A percentile compares a stretch with the other conserved stretches of the same genome.
phyloP scores from a whole-genome alignment of 2,329 filamentous ascomycete species.

The Coniochaeta sp. region DNA sequence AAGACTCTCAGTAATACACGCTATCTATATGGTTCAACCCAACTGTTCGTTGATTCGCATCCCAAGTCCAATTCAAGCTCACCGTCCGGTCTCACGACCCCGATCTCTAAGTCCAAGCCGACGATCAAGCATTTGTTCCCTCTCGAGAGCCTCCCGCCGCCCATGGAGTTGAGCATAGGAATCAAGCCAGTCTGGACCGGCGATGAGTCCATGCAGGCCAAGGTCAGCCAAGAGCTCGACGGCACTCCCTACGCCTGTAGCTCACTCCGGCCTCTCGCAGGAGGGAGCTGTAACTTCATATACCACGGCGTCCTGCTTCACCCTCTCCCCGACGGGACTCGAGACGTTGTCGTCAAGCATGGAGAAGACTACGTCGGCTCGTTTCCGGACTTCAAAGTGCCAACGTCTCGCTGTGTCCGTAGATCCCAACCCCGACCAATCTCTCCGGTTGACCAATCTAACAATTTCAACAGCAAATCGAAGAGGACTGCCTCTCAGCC shows the following conservation, averaged over 20 bases:
- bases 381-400: slow-evolving; percentile 36
- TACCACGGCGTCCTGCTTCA: slow-evolving; percentile 39
- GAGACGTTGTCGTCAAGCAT: slow-evolving; percentile 49
- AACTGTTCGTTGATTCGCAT: too few species aligned
- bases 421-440: too few species aligned
- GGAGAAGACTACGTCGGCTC: slow-evolving; percentile 43
- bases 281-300: slow-evolving; percentile 52
- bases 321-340: slow-evolving; percentile 36
- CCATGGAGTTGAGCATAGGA: too few species aligned
- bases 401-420: slow-evolving; percentile 42
- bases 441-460: not conserved
- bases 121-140: too few species aligned
- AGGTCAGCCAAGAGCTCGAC: slow-evolving; percentile 23
- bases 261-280: slow-evolving; percentile 37
- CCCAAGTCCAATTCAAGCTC: too few species aligned
- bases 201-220: slow-evolving; percentile 16
- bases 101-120: too few species aligned
- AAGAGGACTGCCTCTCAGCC: slow-evolving; percentile 38
- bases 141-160: too few species aligned
- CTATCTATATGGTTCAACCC: too few species aligned
- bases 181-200: too few species aligned
- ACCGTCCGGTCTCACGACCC: too few species aligned
- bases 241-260: slow-evolving; percentile 37
- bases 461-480: slow-evolving; percentile 26
- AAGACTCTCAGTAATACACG: too few species aligned